Evolutionary conservation across 164 flowering plant genomes (phyloP).

Genomic region (Nymphaea colorata): DNA sequence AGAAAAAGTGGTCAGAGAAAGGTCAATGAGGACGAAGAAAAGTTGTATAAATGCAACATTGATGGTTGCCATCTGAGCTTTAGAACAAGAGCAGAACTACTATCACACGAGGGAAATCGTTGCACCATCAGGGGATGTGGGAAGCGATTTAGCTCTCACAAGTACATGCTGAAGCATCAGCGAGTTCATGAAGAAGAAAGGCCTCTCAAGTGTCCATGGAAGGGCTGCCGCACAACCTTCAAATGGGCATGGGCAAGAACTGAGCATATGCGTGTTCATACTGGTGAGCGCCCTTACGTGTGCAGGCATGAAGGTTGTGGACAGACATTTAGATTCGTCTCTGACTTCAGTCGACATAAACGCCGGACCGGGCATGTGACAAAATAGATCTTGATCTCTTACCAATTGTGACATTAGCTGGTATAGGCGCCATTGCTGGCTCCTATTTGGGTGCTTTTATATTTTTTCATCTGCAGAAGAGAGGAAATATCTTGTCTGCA

Average conservation of each 20-base stretch:
- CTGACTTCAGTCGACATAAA: conserved; percentile 82
- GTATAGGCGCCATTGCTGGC: not conserved
- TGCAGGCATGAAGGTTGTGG: conserved; percentile 77
- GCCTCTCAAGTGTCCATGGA: conserved; percentile 85
- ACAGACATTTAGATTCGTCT: conserved; percentile 74
- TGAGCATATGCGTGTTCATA: conserved; percentile 79
- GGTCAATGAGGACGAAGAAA: conserved; percentile 11
- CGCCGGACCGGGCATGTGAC: conserved; percentile 62
- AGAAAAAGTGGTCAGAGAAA: not conserved
- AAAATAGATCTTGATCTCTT: not conserved
- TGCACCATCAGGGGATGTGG: conserved; percentile 68
- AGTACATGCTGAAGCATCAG: conserved; percentile 49
- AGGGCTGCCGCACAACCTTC: conserved; percentile 82
- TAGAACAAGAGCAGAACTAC: conserved; percentile 48
- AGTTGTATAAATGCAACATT: conserved; percentile 38
- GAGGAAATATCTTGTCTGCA: not conserved
- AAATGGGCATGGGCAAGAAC: conserved; percentile 99
- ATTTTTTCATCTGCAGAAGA: not conserved
- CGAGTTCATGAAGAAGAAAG: conserved; percentile 75
- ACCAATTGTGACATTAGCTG: not conserved
- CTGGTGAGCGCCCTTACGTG: conserved; percentile 78
- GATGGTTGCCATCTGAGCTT: conserved; percentile 73
- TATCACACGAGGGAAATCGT: conserved; percentile 45
- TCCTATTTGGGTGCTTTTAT: not conserved
- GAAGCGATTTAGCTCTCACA: conserved; percentile 70